These are phyloP conservation scores for Aspergillus fumigatiaffinis DNA, from an alignment of 2,329 filamentous ascomycete species.

Conservation along the genomic window DNA sequence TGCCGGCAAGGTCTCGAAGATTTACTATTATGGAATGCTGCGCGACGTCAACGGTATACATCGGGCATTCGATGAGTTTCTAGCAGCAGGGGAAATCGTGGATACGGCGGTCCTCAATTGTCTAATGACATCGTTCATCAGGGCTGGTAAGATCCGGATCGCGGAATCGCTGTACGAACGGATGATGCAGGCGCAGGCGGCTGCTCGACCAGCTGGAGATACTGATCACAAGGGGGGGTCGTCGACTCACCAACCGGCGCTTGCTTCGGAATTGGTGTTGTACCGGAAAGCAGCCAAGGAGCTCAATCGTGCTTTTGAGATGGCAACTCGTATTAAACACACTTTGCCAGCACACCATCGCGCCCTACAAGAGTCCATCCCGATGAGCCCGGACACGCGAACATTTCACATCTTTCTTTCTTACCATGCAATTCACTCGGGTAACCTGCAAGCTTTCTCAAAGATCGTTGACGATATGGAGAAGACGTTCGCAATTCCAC, in stretches of 20 bases:
- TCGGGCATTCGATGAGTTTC: constrained; percentile 73
- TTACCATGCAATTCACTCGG: constrained; percentile 64
- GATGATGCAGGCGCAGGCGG: constrained; percentile 66
- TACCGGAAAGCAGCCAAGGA: constrained; percentile 38
- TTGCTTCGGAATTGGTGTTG: constrained; percentile 32
- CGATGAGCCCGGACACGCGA: constrained; percentile 67
- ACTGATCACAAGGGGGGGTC: constrained; percentile 15
- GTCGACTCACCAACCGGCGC: constrained; percentile 16
- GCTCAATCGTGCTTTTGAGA: constrained; percentile 48
- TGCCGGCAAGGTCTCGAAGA: constrained; percentile 75
- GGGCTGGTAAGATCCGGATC: constrained; percentile 68
- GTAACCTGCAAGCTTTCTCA: constrained; percentile 67
- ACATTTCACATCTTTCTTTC: constrained; percentile 79
- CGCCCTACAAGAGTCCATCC: constrained; percentile 61
- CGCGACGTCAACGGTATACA: constrained; percentile 70
- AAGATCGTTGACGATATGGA: constrained; percentile 76
- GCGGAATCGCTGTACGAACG: constrained; percentile 77
- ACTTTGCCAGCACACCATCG: constrained; percentile 54
- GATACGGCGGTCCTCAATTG: constrained; percentile 85
- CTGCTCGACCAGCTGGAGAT: constrained; percentile 29
- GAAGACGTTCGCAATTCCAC: constrained; percentile 58
- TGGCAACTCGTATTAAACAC: constrained; percentile 40
- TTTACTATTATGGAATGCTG: constrained; percentile 77
- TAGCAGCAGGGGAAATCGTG: constrained; percentile 80
- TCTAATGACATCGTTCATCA: constrained; percentile 73